Percentiles rank a stretch among this genome's conserved stretches.
phyloP scores from a whole-genome alignment of 2,329 filamentous ascomycete species.

The Bisporella sp. region DNA sequence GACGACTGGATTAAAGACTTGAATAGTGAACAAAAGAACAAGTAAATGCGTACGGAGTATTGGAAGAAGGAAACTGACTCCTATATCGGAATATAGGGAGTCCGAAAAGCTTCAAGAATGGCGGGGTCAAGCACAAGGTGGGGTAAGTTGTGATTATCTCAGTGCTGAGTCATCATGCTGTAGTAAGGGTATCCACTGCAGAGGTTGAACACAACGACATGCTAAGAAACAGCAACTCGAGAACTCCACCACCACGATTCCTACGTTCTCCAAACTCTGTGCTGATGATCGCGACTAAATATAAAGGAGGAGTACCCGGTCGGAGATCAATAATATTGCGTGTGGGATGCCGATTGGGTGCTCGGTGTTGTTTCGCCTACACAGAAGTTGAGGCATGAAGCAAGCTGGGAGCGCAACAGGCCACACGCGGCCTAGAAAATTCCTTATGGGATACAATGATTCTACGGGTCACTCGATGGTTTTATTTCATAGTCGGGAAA shows the following conservation, averaged over 20 bases:
- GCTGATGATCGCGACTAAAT: neutral
- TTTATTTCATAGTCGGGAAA: no score
- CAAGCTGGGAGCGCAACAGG: neutral
- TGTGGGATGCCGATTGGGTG: neutral
- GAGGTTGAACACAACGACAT: conserved; percentile 23
- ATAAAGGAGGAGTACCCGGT: conserved; percentile 17
- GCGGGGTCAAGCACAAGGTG: neutral
- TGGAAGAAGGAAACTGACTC: neutral
- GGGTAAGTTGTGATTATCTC: neutral
- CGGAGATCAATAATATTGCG: conserved; percentile 10
- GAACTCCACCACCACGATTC: conserved; percentile 13
- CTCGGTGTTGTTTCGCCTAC: neutral
- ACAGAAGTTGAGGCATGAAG: neutral
- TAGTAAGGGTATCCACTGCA: conserved; percentile 2
- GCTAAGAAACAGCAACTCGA: conserved; percentile 12
- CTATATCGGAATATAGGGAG: neutral
- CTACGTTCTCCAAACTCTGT: neutral
- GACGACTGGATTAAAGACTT: no score
- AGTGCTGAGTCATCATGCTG: neutral
- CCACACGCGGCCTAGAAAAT: neutral
- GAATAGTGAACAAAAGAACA: no score
- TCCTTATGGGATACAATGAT: neutral
- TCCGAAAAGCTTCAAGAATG: neutral
- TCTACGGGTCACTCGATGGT: neutral
- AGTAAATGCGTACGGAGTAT: neutral